Percentiles rank a stretch among this genome's conserved stretches.
phyloP scores from a whole-genome alignment of 345 rosid genomes.

The Orychophragmus violaceus region DNA sequence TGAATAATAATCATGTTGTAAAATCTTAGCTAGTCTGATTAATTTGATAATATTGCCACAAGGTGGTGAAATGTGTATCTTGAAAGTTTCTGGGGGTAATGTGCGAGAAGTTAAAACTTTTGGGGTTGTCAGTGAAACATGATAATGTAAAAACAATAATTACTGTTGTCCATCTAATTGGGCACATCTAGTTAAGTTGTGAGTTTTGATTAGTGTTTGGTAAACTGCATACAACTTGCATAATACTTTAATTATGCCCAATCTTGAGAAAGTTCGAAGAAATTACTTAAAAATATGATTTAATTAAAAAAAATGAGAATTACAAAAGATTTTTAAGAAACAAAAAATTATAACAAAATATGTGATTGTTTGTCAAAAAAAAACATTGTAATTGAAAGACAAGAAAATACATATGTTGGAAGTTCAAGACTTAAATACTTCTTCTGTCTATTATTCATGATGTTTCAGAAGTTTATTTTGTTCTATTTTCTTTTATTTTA shows the following conservation, averaged over 20 bases:
- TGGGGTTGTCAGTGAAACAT: conserved; percentile 15
- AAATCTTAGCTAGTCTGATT: conserved; percentile 18
- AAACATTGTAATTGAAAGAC: neutral
- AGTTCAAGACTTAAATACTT: neutral
- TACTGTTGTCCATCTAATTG: neutral
- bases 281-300: neutral
- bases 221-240: conserved; percentile 15
- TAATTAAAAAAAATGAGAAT: neutral
- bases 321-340: neutral
- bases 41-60: conserved; percentile 13
- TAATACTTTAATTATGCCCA: neutral
- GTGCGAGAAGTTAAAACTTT: conserved; percentile 13
- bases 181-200: conserved; percentile 18
- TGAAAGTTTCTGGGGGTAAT: conserved; percentile 23
- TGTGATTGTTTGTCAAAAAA: too few relatives aligned
- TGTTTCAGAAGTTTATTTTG: too few relatives aligned
- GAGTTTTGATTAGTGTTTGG: conserved; percentile 22
- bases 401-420: neutral
- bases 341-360: neutral
- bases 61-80: conserved; percentile 16
- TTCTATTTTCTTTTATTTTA: too few relatives aligned
- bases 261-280: neutral
- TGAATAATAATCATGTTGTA: conserved; percentile 19
- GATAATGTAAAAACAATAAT: conserved; percentile 16
- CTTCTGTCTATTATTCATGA: too few relatives aligned